These are phyloP conservation scores for Erodium moschatum DNA, from an alignment of 441 rosid genomes.

Conservation along the genomic window DNA sequence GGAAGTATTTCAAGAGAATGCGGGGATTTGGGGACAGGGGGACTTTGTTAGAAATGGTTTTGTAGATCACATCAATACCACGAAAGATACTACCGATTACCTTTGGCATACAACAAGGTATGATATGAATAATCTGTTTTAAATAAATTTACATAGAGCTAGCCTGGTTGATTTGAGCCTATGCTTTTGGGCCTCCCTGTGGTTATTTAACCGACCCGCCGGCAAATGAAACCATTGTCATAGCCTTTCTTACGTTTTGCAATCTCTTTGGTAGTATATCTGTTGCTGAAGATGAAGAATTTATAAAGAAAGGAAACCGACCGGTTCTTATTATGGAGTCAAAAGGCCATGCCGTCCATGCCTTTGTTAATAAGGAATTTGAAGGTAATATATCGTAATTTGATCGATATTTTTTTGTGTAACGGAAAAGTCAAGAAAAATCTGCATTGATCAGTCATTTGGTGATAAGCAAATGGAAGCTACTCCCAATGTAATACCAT, in stretches of 20 bases:
- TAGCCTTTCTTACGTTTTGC: background rate
- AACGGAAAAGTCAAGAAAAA: background rate
- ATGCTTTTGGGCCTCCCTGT: too few relatives aligned
- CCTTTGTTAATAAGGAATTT: slow-evolving; percentile 63
- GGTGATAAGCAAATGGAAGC: too few relatives aligned
- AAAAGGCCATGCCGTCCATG: slow-evolving; percentile 81
- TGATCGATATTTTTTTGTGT: too few relatives aligned
- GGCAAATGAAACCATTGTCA: background rate
- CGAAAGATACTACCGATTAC: slow-evolving; percentile 75
- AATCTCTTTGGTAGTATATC: slow-evolving; percentile 16
- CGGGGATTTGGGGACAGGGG: slow-evolving; percentile 71
- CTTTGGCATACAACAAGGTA: slow-evolving; percentile 96
- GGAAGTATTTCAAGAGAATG: slow-evolving; percentile 60
- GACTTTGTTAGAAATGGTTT: slow-evolving; percentile 51
- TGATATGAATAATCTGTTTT: background rate
- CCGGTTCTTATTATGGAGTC: slow-evolving; percentile 67
- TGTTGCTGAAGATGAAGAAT: slow-evolving; percentile 48
- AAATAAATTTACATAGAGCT: too few relatives aligned
- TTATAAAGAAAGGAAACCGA: slow-evolving; percentile 44
- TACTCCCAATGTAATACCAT: too few relatives aligned
- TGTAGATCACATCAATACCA: slow-evolving; percentile 78
- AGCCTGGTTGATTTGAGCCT: too few relatives aligned
- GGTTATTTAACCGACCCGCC: too few relatives aligned
- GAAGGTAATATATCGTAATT: slow-evolving; percentile 34
- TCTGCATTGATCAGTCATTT: background rate